phyloP scores from a whole-genome alignment of 116 monocot species.

The Dioscorea cayenensis region DNA sequence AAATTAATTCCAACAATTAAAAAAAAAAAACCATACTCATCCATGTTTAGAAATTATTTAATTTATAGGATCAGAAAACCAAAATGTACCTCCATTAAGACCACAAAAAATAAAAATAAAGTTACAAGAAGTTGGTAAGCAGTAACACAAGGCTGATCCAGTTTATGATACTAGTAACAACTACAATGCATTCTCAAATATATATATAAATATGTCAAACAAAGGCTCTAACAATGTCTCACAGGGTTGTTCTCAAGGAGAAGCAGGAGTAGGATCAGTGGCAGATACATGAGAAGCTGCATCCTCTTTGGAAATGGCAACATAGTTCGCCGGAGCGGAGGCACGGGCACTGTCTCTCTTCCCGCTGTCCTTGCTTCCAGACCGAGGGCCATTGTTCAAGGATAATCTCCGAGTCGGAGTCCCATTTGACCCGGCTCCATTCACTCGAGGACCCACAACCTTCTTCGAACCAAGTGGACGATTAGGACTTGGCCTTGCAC shows the following conservation, averaged over 20 bases:
- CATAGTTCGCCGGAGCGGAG: slow-evolving; percentile 31
- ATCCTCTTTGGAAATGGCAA: slow-evolving; percentile 41
- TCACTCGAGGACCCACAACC: slow-evolving; percentile 43
- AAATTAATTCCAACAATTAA: too few relatives aligned
- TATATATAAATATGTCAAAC: too few relatives aligned
- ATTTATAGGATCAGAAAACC: too few relatives aligned
- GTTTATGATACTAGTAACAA: too few relatives aligned
- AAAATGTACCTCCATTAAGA: too few relatives aligned
- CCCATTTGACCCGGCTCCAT: slow-evolving; percentile 46
- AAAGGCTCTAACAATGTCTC: neutral
- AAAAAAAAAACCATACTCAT: too few relatives aligned
- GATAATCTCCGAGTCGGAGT: slow-evolving; percentile 55
- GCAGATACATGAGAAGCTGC: slow-evolving; percentile 20
- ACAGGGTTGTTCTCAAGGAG: slow-evolving; percentile 1
- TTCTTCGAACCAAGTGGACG: slow-evolving; percentile 47
- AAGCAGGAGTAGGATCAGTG: neutral
- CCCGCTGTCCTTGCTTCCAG: slow-evolving; percentile 42
- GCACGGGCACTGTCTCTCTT: slow-evolving; percentile 47
- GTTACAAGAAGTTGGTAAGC: too few relatives aligned
- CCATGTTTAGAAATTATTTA: too few relatives aligned
- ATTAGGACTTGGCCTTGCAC: slow-evolving; percentile 39
- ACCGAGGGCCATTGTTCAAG: slow-evolving; percentile 38
- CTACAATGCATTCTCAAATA: too few relatives aligned
- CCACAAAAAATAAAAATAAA: too few relatives aligned
- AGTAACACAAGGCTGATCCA: too few relatives aligned